Percentiles rank a stretch among this genome's conserved stretches.
Conservation (phyloP, 2,329 filamentous ascomycete species). For the Sporothrix inflata region DNA sequence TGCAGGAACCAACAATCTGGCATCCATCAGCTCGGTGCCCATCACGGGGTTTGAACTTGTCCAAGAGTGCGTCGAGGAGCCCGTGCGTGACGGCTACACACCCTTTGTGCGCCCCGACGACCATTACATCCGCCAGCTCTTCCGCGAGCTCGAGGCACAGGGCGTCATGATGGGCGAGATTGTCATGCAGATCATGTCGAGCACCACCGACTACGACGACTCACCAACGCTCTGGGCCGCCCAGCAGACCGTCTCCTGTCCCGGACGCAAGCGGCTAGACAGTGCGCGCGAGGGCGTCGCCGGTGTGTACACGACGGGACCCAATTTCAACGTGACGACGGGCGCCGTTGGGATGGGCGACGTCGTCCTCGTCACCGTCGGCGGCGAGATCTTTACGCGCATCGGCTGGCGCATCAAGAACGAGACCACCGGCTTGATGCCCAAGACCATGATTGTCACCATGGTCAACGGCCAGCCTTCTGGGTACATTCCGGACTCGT, state of each 20-base stretch:
- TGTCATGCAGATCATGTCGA: slow-evolving; percentile 6
- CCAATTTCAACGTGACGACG: not conserved
- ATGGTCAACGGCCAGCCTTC: slow-evolving; percentile 1
- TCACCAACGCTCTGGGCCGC: not conserved
- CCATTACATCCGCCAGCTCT: not conserved
- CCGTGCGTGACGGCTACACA: slow-evolving; percentile 6
- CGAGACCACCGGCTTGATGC: slow-evolving; percentile 3
- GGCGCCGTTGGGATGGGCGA: slow-evolving; percentile 2
- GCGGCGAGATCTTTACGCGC: slow-evolving; percentile 15
- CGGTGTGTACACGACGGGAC: not conserved
- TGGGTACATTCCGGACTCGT: not conserved
- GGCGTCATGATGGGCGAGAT: slow-evolving; percentile 16
- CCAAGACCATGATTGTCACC: slow-evolving; percentile 9
- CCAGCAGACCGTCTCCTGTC: not conserved
- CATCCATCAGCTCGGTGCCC: slow-evolving; percentile 8
- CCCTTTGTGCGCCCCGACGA: slow-evolving; percentile 3
- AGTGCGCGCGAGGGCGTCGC: not conserved
- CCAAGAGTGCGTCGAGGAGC: slow-evolving; percentile 1
- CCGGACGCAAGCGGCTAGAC: not conserved
- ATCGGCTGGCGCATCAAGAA: slow-evolving; percentile 20
- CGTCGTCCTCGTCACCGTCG: not conserved
- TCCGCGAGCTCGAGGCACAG: not conserved
- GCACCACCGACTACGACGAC: not conserved
- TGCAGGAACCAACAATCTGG: slow-evolving; percentile 1
- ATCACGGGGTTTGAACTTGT: not conserved